These are phyloP conservation scores for Citrus maxima DNA, from an alignment of 345 rosid species.

Conservation along the genomic window DNA sequence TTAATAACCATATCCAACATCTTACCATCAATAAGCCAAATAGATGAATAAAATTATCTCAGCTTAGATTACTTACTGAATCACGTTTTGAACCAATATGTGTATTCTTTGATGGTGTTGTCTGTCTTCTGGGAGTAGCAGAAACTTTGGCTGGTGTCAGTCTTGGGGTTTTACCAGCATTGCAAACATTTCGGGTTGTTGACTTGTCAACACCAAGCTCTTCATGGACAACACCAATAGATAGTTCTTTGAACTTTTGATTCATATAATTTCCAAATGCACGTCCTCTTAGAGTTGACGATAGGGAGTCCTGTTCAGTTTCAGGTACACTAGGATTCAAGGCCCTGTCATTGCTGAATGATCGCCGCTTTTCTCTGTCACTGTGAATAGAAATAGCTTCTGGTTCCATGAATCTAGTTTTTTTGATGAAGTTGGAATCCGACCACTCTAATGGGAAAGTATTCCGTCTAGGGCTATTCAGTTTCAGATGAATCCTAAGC, in stretches of 20 bases:
- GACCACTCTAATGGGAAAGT: constrained; percentile 47
- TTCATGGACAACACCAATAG: constrained; percentile 41
- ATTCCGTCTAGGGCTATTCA: constrained; percentile 55
- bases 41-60: no score
- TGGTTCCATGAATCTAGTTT: constrained; percentile 44
- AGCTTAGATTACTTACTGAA: constrained; percentile 26
- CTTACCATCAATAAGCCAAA: no score
- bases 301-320: constrained; percentile 50
- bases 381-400: constrained; percentile 26
- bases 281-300: constrained; percentile 45
- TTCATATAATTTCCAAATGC: constrained; percentile 38
- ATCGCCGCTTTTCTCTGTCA: constrained; percentile 51
- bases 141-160: constrained; percentile 31
- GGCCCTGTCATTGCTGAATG: constrained; percentile 69
- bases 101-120: constrained; percentile 41
- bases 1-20: no score
- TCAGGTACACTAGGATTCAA: constrained; percentile 65
- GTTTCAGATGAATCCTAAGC: constrained; percentile 61
- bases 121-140: constrained; percentile 35
- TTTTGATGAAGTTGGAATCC: constrained; percentile 42
- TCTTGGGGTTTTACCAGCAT: constrained; percentile 43
- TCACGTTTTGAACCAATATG: constrained; percentile 37
- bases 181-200: constrained; percentile 25
- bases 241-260: constrained; percentile 45
- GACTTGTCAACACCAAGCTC: constrained; percentile 33